phyloP scores from a whole-genome alignment of 352 stramenopile species.

The Phytophthora syringae region DNA sequence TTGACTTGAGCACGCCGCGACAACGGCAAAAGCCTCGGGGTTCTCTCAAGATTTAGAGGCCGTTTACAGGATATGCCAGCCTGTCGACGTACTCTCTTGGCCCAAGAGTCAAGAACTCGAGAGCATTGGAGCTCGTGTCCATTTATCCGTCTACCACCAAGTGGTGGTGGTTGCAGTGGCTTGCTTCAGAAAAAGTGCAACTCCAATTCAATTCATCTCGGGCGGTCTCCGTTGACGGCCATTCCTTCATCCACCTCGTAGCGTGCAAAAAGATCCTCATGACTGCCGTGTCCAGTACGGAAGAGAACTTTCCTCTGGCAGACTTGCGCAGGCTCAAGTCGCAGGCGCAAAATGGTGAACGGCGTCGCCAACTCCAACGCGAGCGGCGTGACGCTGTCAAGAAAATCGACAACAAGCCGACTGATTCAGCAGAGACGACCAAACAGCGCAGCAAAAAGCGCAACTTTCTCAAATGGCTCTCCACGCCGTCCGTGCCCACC shows the following conservation, averaged over 20 bases:
- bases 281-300: constrained; percentile 4
- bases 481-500: constrained; percentile 23
- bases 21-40: not conserved
- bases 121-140: not conserved
- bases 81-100: not conserved
- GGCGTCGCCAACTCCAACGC: constrained; percentile 20
- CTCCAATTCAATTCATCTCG: constrained; percentile 28
- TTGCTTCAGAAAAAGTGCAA: constrained; percentile 21
- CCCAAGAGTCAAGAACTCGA: not conserved
- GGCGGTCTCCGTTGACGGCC: constrained; percentile 12
- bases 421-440: not conserved
- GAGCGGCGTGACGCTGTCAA: too few relatives aligned
- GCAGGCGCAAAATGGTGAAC: constrained; percentile 16
- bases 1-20: not conserved
- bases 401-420: constrained; percentile 16
- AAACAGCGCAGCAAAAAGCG: constrained; percentile 32
- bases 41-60: constrained; percentile 4
- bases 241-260: constrained; percentile 23
- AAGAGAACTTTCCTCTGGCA: constrained; percentile 4
- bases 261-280: constrained; percentile 3
- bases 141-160: constrained; percentile 1
- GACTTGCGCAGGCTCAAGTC: constrained; percentile 27
- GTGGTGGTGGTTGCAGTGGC: constrained; percentile 15
- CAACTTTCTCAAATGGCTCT: constrained; percentile 36
- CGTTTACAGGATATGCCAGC: not conserved